Evolutionary conservation across 1,139 yeast species (phyloP).

Genomic region (Protomyces pachydermus): DNA sequence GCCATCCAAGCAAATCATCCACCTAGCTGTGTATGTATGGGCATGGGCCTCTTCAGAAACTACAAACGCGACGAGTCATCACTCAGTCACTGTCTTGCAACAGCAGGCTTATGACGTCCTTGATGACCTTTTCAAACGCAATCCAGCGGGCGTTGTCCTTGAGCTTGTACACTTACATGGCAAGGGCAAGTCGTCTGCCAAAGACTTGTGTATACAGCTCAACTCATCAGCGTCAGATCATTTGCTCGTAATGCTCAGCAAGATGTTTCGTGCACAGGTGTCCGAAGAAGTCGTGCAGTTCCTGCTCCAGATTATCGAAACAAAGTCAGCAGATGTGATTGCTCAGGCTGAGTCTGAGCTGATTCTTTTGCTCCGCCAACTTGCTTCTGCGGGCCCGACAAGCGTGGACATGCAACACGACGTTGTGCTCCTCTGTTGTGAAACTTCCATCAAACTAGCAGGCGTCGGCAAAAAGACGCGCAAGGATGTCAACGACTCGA

Average conservation of each 20-base stretch:
- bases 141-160: not conserved
- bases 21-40: no score
- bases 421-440: not conserved
- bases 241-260: not conserved
- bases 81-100: not conserved
- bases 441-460: not conserved
- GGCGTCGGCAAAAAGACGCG: not conserved
- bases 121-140: not conserved
- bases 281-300: not conserved
- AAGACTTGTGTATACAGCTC: not conserved
- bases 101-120: not conserved
- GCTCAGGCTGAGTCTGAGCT: not conserved
- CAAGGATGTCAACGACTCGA: not conserved
- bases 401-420: not conserved
- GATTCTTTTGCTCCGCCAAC: not conserved
- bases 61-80: no score
- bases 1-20: no score
- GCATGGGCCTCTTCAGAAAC: no score
- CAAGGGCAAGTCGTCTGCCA: not conserved
- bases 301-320: not conserved
- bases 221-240: not conserved
- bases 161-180: not conserved
- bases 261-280: not conserved
- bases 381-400: not conserved
- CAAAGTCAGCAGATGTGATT: not conserved